Evolutionary conservation across 352 stramenopile genomes (phyloP).

Genomic region (Phytophthora rubi): DNA sequence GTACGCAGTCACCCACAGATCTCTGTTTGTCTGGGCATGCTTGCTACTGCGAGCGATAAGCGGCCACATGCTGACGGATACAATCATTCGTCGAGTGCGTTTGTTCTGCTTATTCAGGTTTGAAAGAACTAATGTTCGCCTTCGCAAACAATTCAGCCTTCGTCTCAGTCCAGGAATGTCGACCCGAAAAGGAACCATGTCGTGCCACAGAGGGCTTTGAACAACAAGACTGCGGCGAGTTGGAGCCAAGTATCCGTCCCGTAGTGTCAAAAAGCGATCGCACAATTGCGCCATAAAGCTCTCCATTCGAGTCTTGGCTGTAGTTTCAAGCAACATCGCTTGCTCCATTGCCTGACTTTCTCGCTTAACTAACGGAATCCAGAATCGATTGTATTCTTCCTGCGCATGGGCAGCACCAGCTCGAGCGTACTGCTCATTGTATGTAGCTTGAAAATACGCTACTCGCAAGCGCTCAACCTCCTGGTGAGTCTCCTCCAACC

Average conservation of each 20-base stretch:
- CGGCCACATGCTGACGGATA: slow-evolving; percentile 54
- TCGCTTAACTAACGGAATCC: slow-evolving; percentile 33
- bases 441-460: slow-evolving; percentile 65
- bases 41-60: slow-evolving; percentile 1
- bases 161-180: slow-evolving; percentile 55
- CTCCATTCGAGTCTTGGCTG: slow-evolving; percentile 31
- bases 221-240: slow-evolving; percentile 61
- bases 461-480: slow-evolving; percentile 54
- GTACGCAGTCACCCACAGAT: slow-evolving; percentile 67
- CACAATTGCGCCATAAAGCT: slow-evolving; percentile 49
- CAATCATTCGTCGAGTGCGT: slow-evolving; percentile 46
- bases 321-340: slow-evolving; percentile 38
- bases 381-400: slow-evolving; percentile 39
- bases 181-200: slow-evolving; percentile 34
- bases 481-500: slow-evolving; percentile 39
- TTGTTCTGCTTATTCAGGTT: slow-evolving; percentile 21
- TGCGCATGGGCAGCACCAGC: slow-evolving; percentile 42
- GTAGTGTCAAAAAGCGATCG: slow-evolving; percentile 44
- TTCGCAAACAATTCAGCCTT: slow-evolving; percentile 49
- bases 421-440: slow-evolving; percentile 61
- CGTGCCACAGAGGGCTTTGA: slow-evolving; percentile 42
- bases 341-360: slow-evolving; percentile 33
- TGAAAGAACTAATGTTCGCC: slow-evolving; percentile 43
- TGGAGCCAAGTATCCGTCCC: slow-evolving; percentile 49
- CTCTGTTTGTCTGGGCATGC: slow-evolving; percentile 8